Conservation (phyloP, 192 early-diverging fungal species). For the Coemansia sp. region DNA sequence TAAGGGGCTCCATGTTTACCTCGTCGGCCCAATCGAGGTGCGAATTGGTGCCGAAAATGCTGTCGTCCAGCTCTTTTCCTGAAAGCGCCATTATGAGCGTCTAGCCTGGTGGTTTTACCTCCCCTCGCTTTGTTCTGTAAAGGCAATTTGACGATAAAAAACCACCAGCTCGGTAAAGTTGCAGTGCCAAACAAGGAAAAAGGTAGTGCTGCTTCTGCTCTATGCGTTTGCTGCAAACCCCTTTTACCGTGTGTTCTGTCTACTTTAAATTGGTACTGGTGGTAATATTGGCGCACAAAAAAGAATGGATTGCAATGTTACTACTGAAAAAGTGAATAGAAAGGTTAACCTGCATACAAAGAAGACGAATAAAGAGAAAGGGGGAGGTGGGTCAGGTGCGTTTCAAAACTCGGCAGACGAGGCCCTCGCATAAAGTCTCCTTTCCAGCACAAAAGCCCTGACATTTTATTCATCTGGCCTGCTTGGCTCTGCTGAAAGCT, state of each 20-base stretch:
- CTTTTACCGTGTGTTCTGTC: no score
- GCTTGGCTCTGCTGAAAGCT: not conserved
- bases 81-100: constrained; percentile 31
- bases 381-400: not conserved
- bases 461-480: no score
- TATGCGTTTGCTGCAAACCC: not conserved
- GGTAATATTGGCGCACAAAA: no score
- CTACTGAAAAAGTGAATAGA: not conserved
- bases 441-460: no score
- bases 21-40: constrained; percentile 56
- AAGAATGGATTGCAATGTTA: no score
- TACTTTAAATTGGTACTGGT: no score
- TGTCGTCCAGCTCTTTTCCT: constrained; percentile 50
- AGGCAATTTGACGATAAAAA: not conserved
- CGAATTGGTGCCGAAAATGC: constrained; percentile 46
- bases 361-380: not conserved
- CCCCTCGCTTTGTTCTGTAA: not conserved
- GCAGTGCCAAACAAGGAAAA: not conserved
- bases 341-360: not conserved
- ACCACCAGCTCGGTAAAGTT: constrained; percentile 7
- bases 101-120: constrained; percentile 1
- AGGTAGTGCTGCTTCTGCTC: not conserved
- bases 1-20: constrained; percentile 28
- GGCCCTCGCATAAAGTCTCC: no score
- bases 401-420: not conserved